Evolutionary conservation across 768 basidiomycete genomes (phyloP).

Genomic region (Naganishia onofrii): DNA sequence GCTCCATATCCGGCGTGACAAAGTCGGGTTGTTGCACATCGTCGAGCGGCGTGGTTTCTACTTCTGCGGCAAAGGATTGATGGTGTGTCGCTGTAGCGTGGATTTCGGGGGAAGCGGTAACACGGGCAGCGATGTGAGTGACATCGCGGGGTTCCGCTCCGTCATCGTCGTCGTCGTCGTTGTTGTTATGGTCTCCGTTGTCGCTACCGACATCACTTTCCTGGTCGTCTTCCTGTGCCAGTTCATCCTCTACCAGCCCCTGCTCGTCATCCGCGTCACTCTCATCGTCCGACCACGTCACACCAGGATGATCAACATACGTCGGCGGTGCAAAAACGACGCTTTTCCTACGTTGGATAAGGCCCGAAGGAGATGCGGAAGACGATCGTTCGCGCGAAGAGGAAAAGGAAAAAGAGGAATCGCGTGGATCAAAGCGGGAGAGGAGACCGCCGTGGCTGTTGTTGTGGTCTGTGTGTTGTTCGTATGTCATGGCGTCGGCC

Average conservation of each 20-base stretch:
- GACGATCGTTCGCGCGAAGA: not conserved
- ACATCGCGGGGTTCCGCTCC: not conserved
- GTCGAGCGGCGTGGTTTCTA: slow-evolving; percentile 18
- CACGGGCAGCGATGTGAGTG: not conserved
- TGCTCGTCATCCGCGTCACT: slow-evolving; percentile 36
- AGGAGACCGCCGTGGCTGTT: not conserved
- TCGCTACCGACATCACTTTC: slow-evolving; percentile 50
- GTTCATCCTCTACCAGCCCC: slow-evolving; percentile 68
- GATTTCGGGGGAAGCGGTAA: not conserved
- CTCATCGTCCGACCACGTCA: slow-evolving; percentile 44
- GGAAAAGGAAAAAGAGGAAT: not conserved
- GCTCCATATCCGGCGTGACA: slow-evolving; percentile 57
- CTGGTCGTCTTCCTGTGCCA: slow-evolving; percentile 58
- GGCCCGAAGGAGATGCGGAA: not conserved
- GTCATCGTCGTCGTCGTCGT: slow-evolving; percentile 23
- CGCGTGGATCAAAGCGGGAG: not conserved
- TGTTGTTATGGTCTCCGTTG: slow-evolving; percentile 32
- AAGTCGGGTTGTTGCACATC: not conserved
- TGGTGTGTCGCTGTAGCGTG: not conserved
- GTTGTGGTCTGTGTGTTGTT: not conserved
- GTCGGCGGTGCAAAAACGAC: slow-evolving; percentile 70
- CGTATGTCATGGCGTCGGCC: slow-evolving; percentile 17
- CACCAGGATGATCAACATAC: slow-evolving; percentile 55
- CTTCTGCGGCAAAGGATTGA: slow-evolving; percentile 13
- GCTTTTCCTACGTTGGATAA: not conserved